These are phyloP conservation scores for Crepidotus variabilis DNA, from an alignment of 768 basidiomycete species.

Conservation along the genomic window DNA sequence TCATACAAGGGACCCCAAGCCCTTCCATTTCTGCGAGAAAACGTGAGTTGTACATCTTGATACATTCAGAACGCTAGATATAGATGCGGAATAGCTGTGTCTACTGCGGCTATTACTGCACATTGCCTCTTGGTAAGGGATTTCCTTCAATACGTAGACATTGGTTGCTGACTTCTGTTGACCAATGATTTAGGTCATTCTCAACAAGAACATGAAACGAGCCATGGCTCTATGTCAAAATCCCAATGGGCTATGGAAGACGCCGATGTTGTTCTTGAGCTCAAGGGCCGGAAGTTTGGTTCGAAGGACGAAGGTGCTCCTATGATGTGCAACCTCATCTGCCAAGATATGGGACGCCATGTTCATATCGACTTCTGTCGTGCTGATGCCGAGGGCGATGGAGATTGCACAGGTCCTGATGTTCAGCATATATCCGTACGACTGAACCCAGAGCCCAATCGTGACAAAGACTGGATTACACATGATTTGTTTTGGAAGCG, in stretches of 20 bases:
- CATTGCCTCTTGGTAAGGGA: slow-evolving; percentile 45
- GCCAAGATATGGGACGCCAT: slow-evolving; percentile 52
- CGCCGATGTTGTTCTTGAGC: slow-evolving; percentile 44
- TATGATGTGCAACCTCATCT: slow-evolving; percentile 59
- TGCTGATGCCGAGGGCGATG: slow-evolving; percentile 21
- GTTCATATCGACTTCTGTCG: slow-evolving; percentile 55
- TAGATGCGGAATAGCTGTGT: slow-evolving; percentile 35
- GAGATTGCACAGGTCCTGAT: slow-evolving; percentile 36
- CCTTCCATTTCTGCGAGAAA: slow-evolving; percentile 53
- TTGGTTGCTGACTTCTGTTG: background rate
- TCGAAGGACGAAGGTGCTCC: slow-evolving; percentile 54
- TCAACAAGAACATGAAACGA: slow-evolving; percentile 58
- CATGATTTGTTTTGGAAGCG: slow-evolving; percentile 55
- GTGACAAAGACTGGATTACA: slow-evolving; percentile 48
- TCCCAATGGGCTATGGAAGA: slow-evolving; percentile 56
- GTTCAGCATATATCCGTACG: slow-evolving; percentile 39
- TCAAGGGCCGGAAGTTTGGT: slow-evolving; percentile 53
- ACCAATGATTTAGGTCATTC: slow-evolving; percentile 40
- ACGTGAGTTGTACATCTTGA: slow-evolving; percentile 24
- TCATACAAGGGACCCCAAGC: slow-evolving; percentile 40
- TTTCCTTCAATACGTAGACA: background rate
- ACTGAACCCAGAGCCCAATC: slow-evolving; percentile 42
- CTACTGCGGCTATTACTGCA: slow-evolving; percentile 57
- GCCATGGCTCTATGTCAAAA: slow-evolving; percentile 59
- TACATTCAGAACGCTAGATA: background rate